Base-by-base conservation (phyloP, 148 eudicot species). In the Chenopodium quinoa region DNA sequence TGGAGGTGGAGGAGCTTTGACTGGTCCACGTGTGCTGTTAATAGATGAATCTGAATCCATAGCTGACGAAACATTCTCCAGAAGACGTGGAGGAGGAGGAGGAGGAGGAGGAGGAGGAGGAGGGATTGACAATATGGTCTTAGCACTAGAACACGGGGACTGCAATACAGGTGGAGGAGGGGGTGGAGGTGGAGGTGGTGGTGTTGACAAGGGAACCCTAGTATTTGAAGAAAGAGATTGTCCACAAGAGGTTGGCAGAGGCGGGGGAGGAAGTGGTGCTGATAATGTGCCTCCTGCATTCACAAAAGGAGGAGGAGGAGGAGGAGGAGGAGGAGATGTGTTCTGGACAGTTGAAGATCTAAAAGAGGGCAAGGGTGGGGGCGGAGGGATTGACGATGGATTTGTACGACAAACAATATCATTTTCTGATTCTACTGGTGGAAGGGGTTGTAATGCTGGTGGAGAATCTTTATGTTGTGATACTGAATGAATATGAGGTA, bases 41-140 rank as follows among this genome's bases (percentile, higher is more conserved):
- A 29, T 19, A 27, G 77, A 64, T 54, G 80, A 73, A 54, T 54
- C 67, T 46, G 66, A 25, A n/a, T 54, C 54, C 22, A 56, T 6
- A 29, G 73, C 69, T 31, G 80, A 64, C 13, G 83, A 70, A 75
- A 74, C 52, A 65, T 56, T 37, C 2, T 68, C 80, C 20, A 69
- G 32, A 63, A 63, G 68, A 80, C 74, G 48, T 19, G 82, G 84
- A 73, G 82, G 79, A 22, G 84, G 80, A 1, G 86, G 88, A 25
- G 87, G 87, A 40, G 86, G 80, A n/a, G 84, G 76, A 62, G 75
- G 80, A 23, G 75, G 88, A 25, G 87, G 87, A 40, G 86, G 80
- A n/a, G 75, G 80, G 37, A 72, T 71, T 25, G 72, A 12, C 31
- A 63, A 77, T 60, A 80, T 77, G 56, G 66, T 79, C 44, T 64